Evolutionary conservation across 148 eudicot species (phyloP), one percentile per base, ranked within the genome.

Genomic region (Cornus florida): DNA sequence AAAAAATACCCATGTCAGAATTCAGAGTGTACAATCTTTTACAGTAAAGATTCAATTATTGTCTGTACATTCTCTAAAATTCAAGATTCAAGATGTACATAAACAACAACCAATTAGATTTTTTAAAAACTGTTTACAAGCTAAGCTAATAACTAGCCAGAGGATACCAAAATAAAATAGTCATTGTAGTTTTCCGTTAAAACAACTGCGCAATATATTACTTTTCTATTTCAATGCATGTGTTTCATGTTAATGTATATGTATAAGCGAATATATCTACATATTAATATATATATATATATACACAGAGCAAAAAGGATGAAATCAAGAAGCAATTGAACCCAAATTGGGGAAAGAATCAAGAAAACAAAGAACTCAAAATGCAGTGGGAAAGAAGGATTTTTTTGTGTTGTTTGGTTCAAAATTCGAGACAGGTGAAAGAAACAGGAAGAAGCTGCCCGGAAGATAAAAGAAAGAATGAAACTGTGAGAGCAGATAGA

Each of bases 1-100:
- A 73, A 56, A n/a, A 74, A 80, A 23, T 43, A 28, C 77, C 72
- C 70, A 46, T 2, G 66, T 64, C 39, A 73, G 60, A 65, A 46
- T n/a, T 23, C 22, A 57, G 28, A 78, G 75, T 23, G 20, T 43
- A 62, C 10, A 35, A 5, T 28, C 0, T 31, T 28, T 50, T 50
- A 33, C 65, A 1, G 13, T 59, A 20, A 74, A 59, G 23, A 69
- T 69, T 69, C 46, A 17, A 53, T 43, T 9, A 53, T 13, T 13
- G 14, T 14, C 2, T 12, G 4, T 53, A 53, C 59, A 14, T 53
- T 53, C 38, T 48, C 53, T 48, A 48, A 48, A 48, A 7, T 48
- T 48, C 10, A 48, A 48, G 12, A 53, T 53, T 53, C 59, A 12
- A 53, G 7, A 2, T 9, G 11, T 53, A 53, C 19, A 53, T 4